These are phyloP conservation scores for Periconia sp. DNA, from an alignment of 2,329 filamentous ascomycete genomes.

Conservation along the genomic window DNA sequence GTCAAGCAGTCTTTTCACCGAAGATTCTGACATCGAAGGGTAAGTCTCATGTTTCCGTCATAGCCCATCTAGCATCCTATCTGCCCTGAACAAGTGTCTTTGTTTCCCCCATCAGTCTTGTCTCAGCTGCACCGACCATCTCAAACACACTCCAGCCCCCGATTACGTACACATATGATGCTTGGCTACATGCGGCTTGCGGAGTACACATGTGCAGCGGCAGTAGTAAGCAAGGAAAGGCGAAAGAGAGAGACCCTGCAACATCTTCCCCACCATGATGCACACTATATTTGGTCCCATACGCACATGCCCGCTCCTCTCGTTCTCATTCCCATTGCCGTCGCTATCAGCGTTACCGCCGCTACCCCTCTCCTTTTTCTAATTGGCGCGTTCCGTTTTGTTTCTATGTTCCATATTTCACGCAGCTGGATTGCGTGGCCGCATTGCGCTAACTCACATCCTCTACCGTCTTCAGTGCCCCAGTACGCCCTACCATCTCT, in stretches of 20 bases:
- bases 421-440: slow-evolving; percentile 12
- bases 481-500: slow-evolving; percentile 45
- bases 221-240: too few relatives aligned
- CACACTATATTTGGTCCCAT: too few relatives aligned
- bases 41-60: slow-evolving; percentile 40
- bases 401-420: slow-evolving; percentile 17
- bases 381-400: slow-evolving; percentile 3
- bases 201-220: too few relatives aligned
- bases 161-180: too few relatives aligned
- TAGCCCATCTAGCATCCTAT: too few relatives aligned
- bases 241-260: neutral
- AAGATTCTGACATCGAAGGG: slow-evolving; percentile 54
- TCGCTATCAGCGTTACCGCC: slow-evolving; percentile 13
- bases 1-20: slow-evolving; percentile 52
- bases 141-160: neutral
- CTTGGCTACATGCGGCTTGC: neutral
- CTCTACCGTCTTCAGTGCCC: slow-evolving; percentile 21
- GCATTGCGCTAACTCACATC: slow-evolving; percentile 26
- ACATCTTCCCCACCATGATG: slow-evolving; percentile 1
- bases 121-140: slow-evolving; percentile 8
- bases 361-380: slow-evolving; percentile 6
- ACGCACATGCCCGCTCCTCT: slow-evolving; percentile 8
- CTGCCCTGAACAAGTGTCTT: neutral
- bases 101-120: neutral
- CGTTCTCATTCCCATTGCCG: slow-evolving; percentile 11